These are phyloP conservation scores for Calonectria pseudoturangicola DNA, from an alignment of 2,329 filamentous ascomycete genomes.

Conservation along the genomic window DNA sequence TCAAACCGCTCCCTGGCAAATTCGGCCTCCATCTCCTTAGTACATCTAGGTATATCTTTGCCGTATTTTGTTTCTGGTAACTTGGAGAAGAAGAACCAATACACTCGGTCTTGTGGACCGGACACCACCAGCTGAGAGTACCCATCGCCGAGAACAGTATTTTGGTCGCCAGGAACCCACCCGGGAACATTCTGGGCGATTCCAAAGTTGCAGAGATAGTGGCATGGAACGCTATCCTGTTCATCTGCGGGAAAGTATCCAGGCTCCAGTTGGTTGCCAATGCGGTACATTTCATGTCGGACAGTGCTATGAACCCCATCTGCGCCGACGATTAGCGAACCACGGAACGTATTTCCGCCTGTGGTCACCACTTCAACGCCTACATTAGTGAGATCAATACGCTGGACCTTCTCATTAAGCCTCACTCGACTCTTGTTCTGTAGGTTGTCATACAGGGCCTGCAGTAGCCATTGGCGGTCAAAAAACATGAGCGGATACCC, in stretches of 20 bases:
- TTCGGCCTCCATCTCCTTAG: conserved; percentile 9
- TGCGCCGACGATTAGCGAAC: conserved; percentile 60
- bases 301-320: conserved; percentile 63
- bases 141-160: background rate
- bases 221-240: conserved; percentile 45
- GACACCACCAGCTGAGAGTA: conserved; percentile 54
- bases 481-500: conserved; percentile 59
- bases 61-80: conserved; percentile 25
- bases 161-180: conserved; percentile 45
- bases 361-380: conserved; percentile 55
- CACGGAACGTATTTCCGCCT: conserved; percentile 56
- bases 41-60: conserved; percentile 21
- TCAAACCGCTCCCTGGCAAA: conserved; percentile 14
- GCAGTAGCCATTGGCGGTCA: conserved; percentile 59
- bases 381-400: conserved; percentile 34
- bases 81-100: conserved; percentile 42
- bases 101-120: conserved; percentile 56
- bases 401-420: conserved; percentile 41
- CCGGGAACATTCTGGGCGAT: conserved; percentile 57
- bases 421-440: conserved; percentile 53
- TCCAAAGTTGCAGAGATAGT: conserved; percentile 62
- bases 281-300: conserved; percentile 54
- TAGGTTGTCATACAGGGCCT: conserved; percentile 59
- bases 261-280: conserved; percentile 48
- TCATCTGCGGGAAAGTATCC: conserved; percentile 51